Percentiles rank a stretch among this genome's conserved stretches.
Conservation (phyloP, 129 eudicot species). For the Tanacetum coccineum region DNA sequence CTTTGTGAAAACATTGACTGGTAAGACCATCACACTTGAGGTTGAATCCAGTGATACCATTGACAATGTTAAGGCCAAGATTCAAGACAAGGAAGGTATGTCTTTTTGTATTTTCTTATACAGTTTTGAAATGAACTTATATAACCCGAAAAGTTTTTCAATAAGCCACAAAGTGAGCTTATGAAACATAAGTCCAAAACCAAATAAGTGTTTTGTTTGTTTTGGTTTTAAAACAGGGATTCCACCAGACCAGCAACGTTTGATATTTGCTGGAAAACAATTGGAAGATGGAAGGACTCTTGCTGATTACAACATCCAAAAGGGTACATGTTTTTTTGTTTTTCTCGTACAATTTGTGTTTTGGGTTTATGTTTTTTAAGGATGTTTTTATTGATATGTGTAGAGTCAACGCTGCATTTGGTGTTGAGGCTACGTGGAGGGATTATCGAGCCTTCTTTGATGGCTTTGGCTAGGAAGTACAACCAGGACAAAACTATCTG, state of each 20-base stretch:
- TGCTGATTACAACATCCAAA: constrained; percentile 63
- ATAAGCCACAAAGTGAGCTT: no score
- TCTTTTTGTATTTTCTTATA: not conserved
- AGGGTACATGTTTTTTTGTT: constrained; percentile 28
- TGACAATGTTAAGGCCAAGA: constrained; percentile 60
- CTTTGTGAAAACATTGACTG: constrained; percentile 66
- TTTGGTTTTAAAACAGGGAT: constrained; percentile 35
- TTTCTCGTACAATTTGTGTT: not conserved
- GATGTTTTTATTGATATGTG: not conserved
- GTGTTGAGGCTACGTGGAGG: constrained; percentile 72
- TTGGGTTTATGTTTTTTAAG: not conserved
- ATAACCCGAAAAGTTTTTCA: no score
- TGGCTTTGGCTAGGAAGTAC: constrained; percentile 64
- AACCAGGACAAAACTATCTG: constrained; percentile 66
- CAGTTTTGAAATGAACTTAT: no score
- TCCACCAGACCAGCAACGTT: constrained; percentile 59
- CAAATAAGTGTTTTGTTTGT: not conserved
- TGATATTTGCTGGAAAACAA: constrained; percentile 59
- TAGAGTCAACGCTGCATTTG: constrained; percentile 64
- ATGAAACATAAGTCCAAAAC: no score
- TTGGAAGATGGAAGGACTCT: constrained; percentile 66
- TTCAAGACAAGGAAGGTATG: constrained; percentile 68
- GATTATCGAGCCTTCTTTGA: constrained; percentile 59
- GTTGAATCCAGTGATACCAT: constrained; percentile 63
- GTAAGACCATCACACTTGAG: constrained; percentile 71